Base-by-base conservation (phyloP, 768 basidiomycete species). In the Termitomyces sp. region DNA sequence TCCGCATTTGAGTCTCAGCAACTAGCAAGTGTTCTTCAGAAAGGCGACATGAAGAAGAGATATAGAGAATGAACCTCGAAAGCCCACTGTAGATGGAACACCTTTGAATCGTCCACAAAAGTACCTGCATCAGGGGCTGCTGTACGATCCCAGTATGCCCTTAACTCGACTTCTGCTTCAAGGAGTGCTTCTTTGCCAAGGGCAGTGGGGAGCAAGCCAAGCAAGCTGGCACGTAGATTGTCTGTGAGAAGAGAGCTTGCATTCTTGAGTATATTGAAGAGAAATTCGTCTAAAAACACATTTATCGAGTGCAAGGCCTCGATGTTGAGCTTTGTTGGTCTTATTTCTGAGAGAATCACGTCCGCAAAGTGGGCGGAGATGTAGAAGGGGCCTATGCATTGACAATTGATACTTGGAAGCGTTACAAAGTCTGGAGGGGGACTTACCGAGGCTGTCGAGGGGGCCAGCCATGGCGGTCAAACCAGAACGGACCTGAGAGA, bases 101-200 rank as follows among this genome's bases (percentile, higher is more conserved):
- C 81, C 63, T 82, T 72, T 42, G 79, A 71, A 60, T 84, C 82
- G 64, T 85, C 83, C 56, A 85, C 85, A 43, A 76, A 67, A 57
- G 68, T 66, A 20, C 68, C 59, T 11, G 59, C 60, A 40, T 66
- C 74, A 37, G 72, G 68, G 29, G 74, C 69, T 51, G 80, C 76
- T 11, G 86, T 91, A 59, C 87, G 82, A 66, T 93, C 92, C 84
- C 88, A 90, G 77, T 95, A 95, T 8, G 92, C 92, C 69, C 92
- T 83, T 50, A 97, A 73, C 72, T 97, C 96, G 47, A 98, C 81
- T 70, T 98, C 96, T 0, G 96, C 96, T 75, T 98, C 96, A 53
- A 95, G 78, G 17, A 96, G 78, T 3, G 94, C 94, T 70, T 95
- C 92, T 75, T 97, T 94, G 52, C 94, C 96, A 49, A 97, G 81